These are phyloP conservation scores for Pythium brachiatum DNA, from an alignment of 352 stramenopile species.

Conservation along the genomic window DNA sequence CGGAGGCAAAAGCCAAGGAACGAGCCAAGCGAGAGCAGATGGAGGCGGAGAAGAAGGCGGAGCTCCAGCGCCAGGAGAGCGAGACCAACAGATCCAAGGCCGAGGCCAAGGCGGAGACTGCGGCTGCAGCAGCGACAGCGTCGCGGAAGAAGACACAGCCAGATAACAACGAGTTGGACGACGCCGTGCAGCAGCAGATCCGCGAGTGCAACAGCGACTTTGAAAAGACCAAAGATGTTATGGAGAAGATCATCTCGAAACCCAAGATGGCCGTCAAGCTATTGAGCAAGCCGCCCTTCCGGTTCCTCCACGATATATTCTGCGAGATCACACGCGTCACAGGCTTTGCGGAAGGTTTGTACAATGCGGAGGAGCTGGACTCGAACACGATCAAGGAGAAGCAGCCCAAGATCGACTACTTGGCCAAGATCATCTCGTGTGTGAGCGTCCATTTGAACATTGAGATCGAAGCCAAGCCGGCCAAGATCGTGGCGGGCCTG, in stretches of 20 bases:
- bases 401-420: constrained; percentile 89
- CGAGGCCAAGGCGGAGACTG: constrained; percentile 37
- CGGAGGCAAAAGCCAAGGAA: constrained; percentile 52
- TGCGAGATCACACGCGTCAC: constrained; percentile 77
- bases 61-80: constrained; percentile 15
- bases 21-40: constrained; percentile 41
- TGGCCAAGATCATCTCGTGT: constrained; percentile 89
- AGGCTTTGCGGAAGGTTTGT: constrained; percentile 85
- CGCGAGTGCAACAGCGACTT: constrained; percentile 74
- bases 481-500: constrained; percentile 91
- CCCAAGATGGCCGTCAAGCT: constrained; percentile 86
- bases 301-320: constrained; percentile 86
- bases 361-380: constrained; percentile 85
- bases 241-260: constrained; percentile 80
- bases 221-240: constrained; percentile 67
- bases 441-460: constrained; percentile 87
- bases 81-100: constrained; percentile 22
- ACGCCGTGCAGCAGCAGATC: constrained; percentile 53
- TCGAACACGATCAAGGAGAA: constrained; percentile 92
- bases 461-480: constrained; percentile 68
- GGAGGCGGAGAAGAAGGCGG: constrained; percentile 28
- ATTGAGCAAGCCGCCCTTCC: constrained; percentile 83
- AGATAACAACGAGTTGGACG: constrained; percentile 52
- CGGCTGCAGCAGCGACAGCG: constrained; percentile 18
- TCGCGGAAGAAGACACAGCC: constrained; percentile 28